phyloP scores from a whole-genome alignment of 2,329 filamentous ascomycete genomes.

The Aspergillus ruber region DNA sequence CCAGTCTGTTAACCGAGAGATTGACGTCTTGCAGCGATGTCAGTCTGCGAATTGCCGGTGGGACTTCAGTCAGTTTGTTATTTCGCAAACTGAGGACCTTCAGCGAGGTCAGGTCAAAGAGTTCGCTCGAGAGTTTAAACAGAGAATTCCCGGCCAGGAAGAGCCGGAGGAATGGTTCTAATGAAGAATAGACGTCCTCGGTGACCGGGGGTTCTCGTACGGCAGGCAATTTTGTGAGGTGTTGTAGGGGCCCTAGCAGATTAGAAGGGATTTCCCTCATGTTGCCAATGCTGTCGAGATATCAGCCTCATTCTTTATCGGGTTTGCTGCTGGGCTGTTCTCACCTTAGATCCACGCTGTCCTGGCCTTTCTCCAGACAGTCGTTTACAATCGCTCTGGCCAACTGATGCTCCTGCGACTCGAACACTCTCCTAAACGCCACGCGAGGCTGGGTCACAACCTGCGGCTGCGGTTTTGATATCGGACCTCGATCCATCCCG shows the following conservation, averaged over 20 bases:
- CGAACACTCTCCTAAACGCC: constrained; percentile 17
- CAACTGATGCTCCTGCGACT: constrained; percentile 30
- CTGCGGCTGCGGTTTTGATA: background rate
- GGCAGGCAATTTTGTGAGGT: constrained; percentile 35
- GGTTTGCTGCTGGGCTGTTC: constrained; percentile 6
- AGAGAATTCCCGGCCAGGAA: constrained; percentile 41
- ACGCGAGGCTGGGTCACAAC: constrained; percentile 10
- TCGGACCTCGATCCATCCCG: background rate
- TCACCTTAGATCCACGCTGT: constrained; percentile 42
- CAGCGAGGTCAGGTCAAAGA: constrained; percentile 37
- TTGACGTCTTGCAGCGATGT: constrained; percentile 40
- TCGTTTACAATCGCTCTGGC: constrained; percentile 33
- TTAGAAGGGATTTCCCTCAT: constrained; percentile 25
- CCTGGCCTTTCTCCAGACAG: constrained; percentile 39
- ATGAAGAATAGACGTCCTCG: constrained; percentile 32
- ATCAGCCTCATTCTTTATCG: background rate
- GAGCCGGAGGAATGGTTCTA: constrained; percentile 38
- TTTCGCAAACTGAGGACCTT: constrained; percentile 41
- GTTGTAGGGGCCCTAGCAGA: constrained; percentile 31
- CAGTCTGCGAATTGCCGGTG: constrained; percentile 35
- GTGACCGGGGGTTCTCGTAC: constrained; percentile 26
- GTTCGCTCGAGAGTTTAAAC: constrained; percentile 27
- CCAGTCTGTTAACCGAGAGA: constrained; percentile 38
- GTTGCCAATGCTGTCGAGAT: constrained; percentile 22
- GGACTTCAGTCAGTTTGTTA: constrained; percentile 39